These are phyloP conservation scores for Dendrostoma leiphaemia DNA, from an alignment of 2,329 filamentous ascomycete species.

Conservation along the genomic window DNA sequence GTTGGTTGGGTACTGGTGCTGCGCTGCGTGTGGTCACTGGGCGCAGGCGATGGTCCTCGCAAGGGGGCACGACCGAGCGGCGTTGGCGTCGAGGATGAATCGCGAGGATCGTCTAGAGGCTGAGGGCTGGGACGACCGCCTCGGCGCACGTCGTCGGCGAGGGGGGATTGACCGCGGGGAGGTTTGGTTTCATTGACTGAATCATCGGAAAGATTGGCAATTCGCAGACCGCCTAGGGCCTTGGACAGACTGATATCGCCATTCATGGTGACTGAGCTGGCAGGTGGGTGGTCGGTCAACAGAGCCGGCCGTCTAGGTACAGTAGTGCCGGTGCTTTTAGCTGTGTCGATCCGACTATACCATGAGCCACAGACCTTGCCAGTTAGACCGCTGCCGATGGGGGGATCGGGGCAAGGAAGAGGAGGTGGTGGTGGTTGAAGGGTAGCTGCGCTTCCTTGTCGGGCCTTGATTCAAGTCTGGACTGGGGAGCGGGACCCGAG, in stretches of 20 bases:
- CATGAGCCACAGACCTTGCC: constrained; percentile 5
- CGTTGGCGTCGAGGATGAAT: constrained; percentile 5
- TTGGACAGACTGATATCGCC: constrained; percentile 90
- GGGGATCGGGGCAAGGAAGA: constrained; percentile 5
- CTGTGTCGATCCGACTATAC: constrained; percentile 4
- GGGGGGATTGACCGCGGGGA: constrained; percentile 29
- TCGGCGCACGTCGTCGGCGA: constrained; percentile 28
- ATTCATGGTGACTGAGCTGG: constrained; percentile 62
- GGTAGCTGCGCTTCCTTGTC: constrained; percentile 13
- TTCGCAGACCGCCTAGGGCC: constrained; percentile 89
- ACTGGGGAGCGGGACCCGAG: not conserved
- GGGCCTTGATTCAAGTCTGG: not conserved
- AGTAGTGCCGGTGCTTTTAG: constrained; percentile 11
- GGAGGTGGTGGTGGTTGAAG: constrained; percentile 4
- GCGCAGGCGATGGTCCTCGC: not conserved
- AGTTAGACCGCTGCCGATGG: not conserved
- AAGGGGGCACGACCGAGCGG: constrained; percentile 20
- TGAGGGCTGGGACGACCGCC: constrained; percentile 23
- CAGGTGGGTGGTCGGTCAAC: constrained; percentile 10
- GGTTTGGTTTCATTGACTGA: constrained; percentile 36
- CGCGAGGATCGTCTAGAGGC: constrained; percentile 5
- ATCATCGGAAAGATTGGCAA: constrained; percentile 87
- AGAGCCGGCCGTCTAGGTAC: constrained; percentile 14
- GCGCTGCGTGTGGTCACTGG: not conserved
- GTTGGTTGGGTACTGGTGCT: constrained; percentile 3